Evolutionary conservation across 352 stramenopile species (phyloP).

Genomic region (Pythium dissotocum): DNA sequence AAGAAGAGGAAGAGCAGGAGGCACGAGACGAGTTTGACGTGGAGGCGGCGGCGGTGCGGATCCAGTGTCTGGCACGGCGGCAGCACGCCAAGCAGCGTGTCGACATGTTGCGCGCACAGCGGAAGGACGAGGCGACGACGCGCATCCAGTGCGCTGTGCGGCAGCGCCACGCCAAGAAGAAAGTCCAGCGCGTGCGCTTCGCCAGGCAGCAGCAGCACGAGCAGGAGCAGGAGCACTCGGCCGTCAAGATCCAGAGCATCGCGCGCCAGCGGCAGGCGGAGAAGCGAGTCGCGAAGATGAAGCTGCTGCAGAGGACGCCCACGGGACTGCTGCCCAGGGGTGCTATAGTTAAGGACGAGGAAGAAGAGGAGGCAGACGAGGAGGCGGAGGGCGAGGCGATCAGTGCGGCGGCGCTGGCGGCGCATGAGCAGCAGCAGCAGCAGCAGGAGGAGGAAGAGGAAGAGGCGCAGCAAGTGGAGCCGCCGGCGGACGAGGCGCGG

Average conservation of each 20-base stretch:
- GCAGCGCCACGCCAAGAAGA: conserved; percentile 35
- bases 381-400: neutral
- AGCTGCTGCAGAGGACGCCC: conserved; percentile 30
- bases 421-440: neutral
- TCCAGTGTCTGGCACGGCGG: conserved; percentile 46
- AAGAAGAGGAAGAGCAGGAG: neutral
- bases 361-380: neutral
- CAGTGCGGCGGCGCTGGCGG: neutral
- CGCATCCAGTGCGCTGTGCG: conserved; percentile 58
- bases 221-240: conserved; percentile 17
- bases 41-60: conserved; percentile 25
- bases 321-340: conserved; percentile 27
- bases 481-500: conserved; percentile 11
- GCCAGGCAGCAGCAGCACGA: conserved; percentile 14
- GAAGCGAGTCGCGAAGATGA: conserved; percentile 36
- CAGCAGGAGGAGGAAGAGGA: neutral
- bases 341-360: neutral
- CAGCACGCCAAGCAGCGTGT: conserved; percentile 31
- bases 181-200: conserved; percentile 34
- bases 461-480: neutral
- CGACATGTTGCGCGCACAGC: conserved; percentile 10
- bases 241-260: conserved; percentile 36
- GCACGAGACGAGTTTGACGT: conserved; percentile 10
- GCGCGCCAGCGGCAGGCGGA: conserved; percentile 49
- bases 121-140: conserved; percentile 30